phyloP scores from a whole-genome alignment of 352 stramenopile species.

The Globisporangium uncinulatum region DNA sequence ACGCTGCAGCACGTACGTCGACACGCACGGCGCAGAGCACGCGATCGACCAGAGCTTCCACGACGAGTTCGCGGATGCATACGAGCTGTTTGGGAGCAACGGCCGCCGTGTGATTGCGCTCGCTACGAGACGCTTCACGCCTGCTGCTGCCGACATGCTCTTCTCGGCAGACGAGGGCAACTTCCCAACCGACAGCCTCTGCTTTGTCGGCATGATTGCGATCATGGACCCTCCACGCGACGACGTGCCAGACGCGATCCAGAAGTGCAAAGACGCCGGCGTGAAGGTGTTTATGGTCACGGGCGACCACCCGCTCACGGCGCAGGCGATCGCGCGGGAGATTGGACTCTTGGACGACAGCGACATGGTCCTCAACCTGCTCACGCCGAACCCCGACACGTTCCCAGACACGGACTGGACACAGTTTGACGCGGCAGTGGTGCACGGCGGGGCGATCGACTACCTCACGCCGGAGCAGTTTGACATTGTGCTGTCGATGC shows the following conservation, averaged over 20 bases:
- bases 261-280: conserved; percentile 72
- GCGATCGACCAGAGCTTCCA: conserved; percentile 33
- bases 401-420: conserved; percentile 19
- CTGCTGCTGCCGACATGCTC: background rate
- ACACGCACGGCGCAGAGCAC: conserved; percentile 36
- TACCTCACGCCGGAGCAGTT: conserved; percentile 25
- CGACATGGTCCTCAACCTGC: conserved; percentile 30
- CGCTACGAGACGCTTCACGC: conserved; percentile 28
- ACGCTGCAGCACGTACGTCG: conserved; percentile 71
- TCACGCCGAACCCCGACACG: conserved; percentile 8
- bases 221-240: conserved; percentile 91
- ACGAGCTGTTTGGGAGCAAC: conserved; percentile 37
- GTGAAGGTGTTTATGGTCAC: conserved; percentile 94
- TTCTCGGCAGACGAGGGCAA: conserved; percentile 34
- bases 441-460: conserved; percentile 39
- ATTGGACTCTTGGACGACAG: conserved; percentile 72
- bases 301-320: conserved; percentile 84
- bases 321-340: conserved; percentile 77
- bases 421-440: conserved; percentile 50
- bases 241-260: conserved; percentile 67
- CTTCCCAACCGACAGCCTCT: conserved; percentile 29
- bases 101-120: conserved; percentile 41
- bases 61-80: conserved; percentile 42
- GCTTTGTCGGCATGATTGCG: conserved; percentile 88
- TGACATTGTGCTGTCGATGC: conserved; percentile 22